Evolutionary conservation across 1,139 yeast species (phyloP), one percentile per base, ranked within the genome.

Genomic region (Taphrina pruni): DNA sequence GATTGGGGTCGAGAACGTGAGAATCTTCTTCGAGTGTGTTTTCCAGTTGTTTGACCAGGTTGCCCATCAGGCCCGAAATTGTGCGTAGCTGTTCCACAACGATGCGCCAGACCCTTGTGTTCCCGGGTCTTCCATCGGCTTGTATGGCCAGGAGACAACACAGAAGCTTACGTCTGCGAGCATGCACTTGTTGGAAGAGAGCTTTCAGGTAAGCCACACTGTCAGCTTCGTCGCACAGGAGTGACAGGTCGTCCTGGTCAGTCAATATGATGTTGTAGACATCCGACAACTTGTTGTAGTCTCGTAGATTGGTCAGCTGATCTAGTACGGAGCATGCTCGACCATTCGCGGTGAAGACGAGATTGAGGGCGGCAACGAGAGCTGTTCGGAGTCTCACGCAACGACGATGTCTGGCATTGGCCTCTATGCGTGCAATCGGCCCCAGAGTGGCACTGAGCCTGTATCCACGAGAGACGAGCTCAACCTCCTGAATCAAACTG

Each of bases 61-160:
- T 75, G 46, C 69, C 67, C 69, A 74, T 67, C 41, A 79, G 73
- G 5, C 74, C 76, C n/a, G 77, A 65, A 20, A 76, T 66, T 17
- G 73, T 69, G 56, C 74, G 74, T 48, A 79, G 65, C 38, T 77
- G 75, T 66, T 76, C 78, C 20, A 75, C 75, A 6, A 78, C 74
- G 14, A 72, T 69, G 1, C 75, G 71, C 83, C 83, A 81, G 14
- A 72, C 70, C 32, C 72, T 72, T 5, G 75, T 71, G 66, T 79
- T 80, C 2, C 67, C 66, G 2, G 73, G 61, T 17, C 72, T 74
- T 6, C 81, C 80, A 6, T 71, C 60, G 6, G 81, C 73, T 11
- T 77, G 75, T 46, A 79, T 74, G 1, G 85, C 80, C 56, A 83
- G 72, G 43, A 82, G 72, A 50, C 81, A 76, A 75, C 85, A 81